A percentile compares a stretch with the other conserved stretches of the same genome.
phyloP scores from a whole-genome alignment of 208 protist genomes.

The Angomonas ambiguus region DNA sequence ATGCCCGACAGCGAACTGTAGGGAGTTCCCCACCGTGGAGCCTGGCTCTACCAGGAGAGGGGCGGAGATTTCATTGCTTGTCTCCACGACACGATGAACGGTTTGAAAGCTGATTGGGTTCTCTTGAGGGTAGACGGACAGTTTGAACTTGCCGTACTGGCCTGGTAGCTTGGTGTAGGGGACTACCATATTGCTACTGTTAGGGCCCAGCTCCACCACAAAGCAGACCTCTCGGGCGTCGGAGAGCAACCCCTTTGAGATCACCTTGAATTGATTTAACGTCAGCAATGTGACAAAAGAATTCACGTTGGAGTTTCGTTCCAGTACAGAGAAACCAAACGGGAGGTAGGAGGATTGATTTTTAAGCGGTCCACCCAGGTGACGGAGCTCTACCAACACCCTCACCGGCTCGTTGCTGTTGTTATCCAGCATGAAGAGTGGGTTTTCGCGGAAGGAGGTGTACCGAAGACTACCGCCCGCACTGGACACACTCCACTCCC shows the following conservation, averaged over 20 bases:
- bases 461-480: constrained; percentile 69
- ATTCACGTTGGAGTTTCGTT: constrained; percentile 29
- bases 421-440: constrained; percentile 82
- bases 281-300: constrained; percentile 69
- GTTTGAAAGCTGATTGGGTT: constrained; percentile 59
- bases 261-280: constrained; percentile 43
- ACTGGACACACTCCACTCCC: constrained; percentile 53
- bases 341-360: constrained; percentile 69
- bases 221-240: constrained; percentile 53
- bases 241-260: constrained; percentile 42
- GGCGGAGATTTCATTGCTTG: constrained; percentile 25
- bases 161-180: constrained; percentile 69
- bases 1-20: constrained; percentile 60
- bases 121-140: constrained; percentile 76
- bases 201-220: constrained; percentile 47
- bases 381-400: constrained; percentile 69
- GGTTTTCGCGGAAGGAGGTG: constrained; percentile 82
- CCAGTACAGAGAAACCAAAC: constrained; percentile 57
- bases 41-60: constrained; percentile 37
- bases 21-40: constrained; percentile 19
- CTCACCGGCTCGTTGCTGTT: constrained; percentile 48
- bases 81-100: constrained; percentile 56
- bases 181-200: constrained; percentile 53
- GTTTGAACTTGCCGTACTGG: constrained; percentile 46
- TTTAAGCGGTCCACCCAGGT: constrained; percentile 44